Evolutionary conservation across 1,284 basidiomycete genomes (phyloP).

Genomic region (Erythrobasidium hasegawianum): DNA sequence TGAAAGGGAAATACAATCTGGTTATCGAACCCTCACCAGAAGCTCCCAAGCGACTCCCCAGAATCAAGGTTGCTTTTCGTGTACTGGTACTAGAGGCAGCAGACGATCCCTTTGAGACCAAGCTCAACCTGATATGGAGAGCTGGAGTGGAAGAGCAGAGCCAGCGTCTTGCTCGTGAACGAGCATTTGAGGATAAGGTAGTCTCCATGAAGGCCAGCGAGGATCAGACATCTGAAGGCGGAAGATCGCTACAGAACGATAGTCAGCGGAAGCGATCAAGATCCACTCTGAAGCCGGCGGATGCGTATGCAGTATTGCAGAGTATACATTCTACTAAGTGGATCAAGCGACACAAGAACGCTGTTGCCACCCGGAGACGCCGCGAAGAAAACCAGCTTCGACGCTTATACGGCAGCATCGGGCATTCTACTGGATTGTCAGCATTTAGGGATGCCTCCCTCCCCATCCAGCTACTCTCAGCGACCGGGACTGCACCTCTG

Average conservation of each 20-base stretch:
- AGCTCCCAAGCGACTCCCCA: conserved; percentile 65
- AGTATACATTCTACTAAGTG: conserved; percentile 75
- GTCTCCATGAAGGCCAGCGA: conserved; percentile 48
- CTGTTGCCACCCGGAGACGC: conserved; percentile 51
- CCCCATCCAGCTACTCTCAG: conserved; percentile 53
- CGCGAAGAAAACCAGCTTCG: conserved; percentile 51
- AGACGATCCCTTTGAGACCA: conserved; percentile 82
- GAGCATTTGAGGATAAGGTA: conserved; percentile 75
- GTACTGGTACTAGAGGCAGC: conserved; percentile 69
- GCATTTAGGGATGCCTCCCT: conserved; percentile 42
- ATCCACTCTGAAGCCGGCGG: conserved; percentile 61
- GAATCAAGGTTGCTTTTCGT: conserved; percentile 57
- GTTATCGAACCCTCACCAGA: conserved; percentile 69
- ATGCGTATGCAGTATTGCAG: conserved; percentile 70
- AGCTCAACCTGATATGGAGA: conserved; percentile 71
- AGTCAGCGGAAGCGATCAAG: conserved; percentile 33
- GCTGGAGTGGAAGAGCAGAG: conserved; percentile 71
- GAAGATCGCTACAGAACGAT: neutral
- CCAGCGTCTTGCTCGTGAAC: conserved; percentile 70
- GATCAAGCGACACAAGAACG: conserved; percentile 58
- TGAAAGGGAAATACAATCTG: conserved; percentile 51
- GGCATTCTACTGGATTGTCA: conserved; percentile 2
- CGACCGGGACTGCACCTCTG: conserved; percentile 63
- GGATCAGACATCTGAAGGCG: neutral
- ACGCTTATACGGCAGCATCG: conserved; percentile 38